These are phyloP conservation scores for Syncephalastrum contaminatum DNA, from an alignment of 371 early-diverging fungal species.

Conservation along the genomic window DNA sequence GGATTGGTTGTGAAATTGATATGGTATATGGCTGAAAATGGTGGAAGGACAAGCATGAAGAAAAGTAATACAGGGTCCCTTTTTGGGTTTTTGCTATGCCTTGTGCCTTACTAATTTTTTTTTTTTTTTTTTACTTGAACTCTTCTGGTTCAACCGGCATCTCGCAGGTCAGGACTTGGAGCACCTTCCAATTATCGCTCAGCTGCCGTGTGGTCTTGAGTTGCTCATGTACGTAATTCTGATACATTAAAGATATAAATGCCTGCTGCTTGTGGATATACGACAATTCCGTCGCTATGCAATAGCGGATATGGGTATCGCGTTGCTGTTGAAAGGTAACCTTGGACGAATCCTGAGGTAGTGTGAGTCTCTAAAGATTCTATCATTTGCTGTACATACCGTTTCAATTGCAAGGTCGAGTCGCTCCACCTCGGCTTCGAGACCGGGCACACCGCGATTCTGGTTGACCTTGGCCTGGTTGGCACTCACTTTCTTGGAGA, in stretches of 20 bases:
- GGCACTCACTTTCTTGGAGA: constrained; percentile 23
- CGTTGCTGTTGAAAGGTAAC: constrained; percentile 31
- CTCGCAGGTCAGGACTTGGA: constrained; percentile 30
- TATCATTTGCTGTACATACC: neutral
- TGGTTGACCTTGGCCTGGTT: constrained; percentile 35
- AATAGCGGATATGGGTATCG: constrained; percentile 33
- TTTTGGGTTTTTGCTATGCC: too few species aligned
- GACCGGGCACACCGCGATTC: constrained; percentile 34
- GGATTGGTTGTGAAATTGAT: too few species aligned
- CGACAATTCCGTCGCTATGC: constrained; percentile 29
- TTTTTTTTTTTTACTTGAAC: constrained; percentile 1
- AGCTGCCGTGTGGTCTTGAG: constrained; percentile 50
- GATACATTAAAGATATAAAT: constrained; percentile 58
- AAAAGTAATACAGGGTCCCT: too few species aligned
- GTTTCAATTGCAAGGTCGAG: constrained; percentile 9
- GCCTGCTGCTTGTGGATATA: constrained; percentile 44
- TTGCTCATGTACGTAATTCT: constrained; percentile 60
- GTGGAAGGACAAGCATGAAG: too few species aligned
- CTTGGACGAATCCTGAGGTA: constrained; percentile 20
- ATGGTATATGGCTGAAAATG: too few species aligned
- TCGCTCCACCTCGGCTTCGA: constrained; percentile 16
- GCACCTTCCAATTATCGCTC: constrained; percentile 58
- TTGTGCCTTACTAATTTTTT: too few species aligned
- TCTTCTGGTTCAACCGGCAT: constrained; percentile 22
- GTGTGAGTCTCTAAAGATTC: neutral